Evolutionary conservation across 2,329 filamentous ascomycete species (phyloP), one percentile per base, ranked within the genome.

Genomic region (Exophiala sp.): DNA sequence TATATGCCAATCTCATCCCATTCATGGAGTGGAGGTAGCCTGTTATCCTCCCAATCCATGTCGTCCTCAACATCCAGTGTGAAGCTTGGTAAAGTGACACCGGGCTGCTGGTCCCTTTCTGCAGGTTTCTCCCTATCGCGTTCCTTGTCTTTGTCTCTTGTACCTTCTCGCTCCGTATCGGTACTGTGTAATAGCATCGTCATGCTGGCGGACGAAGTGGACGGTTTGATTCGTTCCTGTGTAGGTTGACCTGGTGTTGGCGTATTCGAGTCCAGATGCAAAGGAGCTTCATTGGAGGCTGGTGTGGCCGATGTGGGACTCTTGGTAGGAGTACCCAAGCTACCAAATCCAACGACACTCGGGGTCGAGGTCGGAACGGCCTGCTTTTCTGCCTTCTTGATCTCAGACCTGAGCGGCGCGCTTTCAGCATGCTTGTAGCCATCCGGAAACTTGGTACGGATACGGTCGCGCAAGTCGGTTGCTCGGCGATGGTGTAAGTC

Each of bases 401-500:
- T 43, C 37, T 59, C 58, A 2, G 50, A 50, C 21, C 53, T 58
- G 19, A 58, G 43, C 18, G 60, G 60, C 18, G 55, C 55, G 41
- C 69, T 67, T 4, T 73, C 73, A n/a, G 70, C 69, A 45, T 69
- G 66, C 10, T 70, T 71, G 60, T 81, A 83, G 14, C 73, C 69
- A 23, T 80, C 71, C 0, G 80, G 78, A 57, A 76, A 83, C 24
- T 73, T 73, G 6, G 77, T 80, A 13, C 80, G 71, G 56, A 83
- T 80, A 2, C 80, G 75, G 62, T 83, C 81, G 24, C 81, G 71
- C 11, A 84, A 61, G 59, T 83, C 80, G 1, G 78, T 81, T 13
- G 77, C 70, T 38, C 73, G 73, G 35, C 80, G 72, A 56, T 74
- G 68, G 8, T 64, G 61, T 38, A 83, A 70, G 10, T 73, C 70